Evolutionary conservation across 2,329 filamentous ascomycete species (phyloP).

Genomic region (Thielaviopsis ethacetica): DNA sequence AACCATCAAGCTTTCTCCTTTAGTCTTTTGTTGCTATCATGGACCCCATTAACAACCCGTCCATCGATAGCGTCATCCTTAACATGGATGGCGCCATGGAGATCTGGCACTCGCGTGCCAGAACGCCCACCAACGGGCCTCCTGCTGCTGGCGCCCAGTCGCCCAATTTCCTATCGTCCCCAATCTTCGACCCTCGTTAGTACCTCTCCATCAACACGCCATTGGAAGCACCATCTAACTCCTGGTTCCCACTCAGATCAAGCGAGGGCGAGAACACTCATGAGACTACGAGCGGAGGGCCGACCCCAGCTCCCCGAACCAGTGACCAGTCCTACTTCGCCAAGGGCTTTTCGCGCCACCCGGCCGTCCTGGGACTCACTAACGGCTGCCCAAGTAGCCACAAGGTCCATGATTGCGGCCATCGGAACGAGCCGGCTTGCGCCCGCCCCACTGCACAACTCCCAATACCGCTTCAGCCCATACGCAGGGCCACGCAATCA

Average conservation of each 20-base stretch:
- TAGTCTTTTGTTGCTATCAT: neutral
- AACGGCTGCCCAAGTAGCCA: no score
- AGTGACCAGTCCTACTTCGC: no score
- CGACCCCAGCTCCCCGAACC: no score
- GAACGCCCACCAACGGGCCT: neutral
- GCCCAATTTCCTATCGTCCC: neutral
- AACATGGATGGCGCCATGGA: neutral
- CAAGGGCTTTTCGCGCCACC: no score
- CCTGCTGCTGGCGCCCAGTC: neutral
- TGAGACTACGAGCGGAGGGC: no score
- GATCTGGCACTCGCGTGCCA: neutral
- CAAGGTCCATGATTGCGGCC: no score
- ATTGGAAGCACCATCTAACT: no score
- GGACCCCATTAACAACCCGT: neutral
- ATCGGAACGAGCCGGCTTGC: neutral
- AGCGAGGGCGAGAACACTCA: no score
- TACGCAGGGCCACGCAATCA: neutral
- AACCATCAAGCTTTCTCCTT: neutral
- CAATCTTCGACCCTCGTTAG: neutral
- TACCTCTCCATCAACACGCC: neutral
- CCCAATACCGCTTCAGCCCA: neutral
- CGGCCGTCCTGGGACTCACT: no score
- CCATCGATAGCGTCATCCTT: neutral
- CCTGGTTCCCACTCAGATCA: no score
- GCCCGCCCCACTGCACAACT: neutral